Conservation (phyloP, 257 asterid species). For the Solanum dulcamara region DNA sequence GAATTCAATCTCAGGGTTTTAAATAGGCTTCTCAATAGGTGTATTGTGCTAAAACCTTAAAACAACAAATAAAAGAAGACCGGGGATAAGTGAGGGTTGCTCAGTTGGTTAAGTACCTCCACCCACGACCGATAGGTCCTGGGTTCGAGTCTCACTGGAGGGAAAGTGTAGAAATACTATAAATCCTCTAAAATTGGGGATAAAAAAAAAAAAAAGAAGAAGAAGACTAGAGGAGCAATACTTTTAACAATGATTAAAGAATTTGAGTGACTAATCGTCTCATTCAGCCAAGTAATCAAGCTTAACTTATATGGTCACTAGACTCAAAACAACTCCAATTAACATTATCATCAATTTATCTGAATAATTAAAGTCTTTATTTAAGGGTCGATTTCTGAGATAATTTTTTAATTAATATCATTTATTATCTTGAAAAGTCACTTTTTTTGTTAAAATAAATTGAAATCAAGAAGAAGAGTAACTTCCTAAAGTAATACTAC, state of each 20-base stretch:
- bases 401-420: neutral
- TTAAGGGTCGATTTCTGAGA: neutral
- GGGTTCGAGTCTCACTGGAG: too few relatives aligned
- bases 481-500: neutral
- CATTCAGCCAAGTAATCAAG: neutral
- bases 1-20: neutral
- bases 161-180: too few relatives aligned
- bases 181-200: too few relatives aligned
- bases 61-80: neutral
- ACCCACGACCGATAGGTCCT: too few relatives aligned
- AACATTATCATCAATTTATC: neutral
- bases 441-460: accelerated
- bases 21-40: neutral
- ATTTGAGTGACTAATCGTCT: neutral
- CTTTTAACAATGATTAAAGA: neutral
- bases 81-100: too few relatives aligned
- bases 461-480: neutral
- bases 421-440: neutral
- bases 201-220: too few relatives aligned
- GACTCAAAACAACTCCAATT: neutral
- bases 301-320: neutral
- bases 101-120: too few relatives aligned
- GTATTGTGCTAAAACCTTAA: neutral
- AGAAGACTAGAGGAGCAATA: neutral
- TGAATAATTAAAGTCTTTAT: neutral